These are phyloP conservation scores for Solanum gracilifrons DNA, from an alignment of 257 asterid genomes.

Conservation along the genomic window DNA sequence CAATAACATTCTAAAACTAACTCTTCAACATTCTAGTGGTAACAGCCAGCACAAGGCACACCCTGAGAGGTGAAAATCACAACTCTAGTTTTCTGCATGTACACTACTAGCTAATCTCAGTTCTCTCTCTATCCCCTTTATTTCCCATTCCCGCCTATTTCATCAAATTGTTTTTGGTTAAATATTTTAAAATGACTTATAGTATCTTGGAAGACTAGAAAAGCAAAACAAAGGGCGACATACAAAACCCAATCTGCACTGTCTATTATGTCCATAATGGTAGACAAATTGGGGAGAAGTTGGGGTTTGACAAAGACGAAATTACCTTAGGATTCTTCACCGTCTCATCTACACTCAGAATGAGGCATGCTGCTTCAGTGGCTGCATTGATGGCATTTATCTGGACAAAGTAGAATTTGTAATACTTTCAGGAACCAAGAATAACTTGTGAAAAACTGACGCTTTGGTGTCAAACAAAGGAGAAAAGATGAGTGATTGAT, in stretches of 20 bases:
- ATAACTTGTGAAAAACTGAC: not conserved
- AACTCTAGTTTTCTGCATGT: not conserved
- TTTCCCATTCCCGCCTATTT: not conserved
- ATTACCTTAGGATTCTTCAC: constrained; percentile 83
- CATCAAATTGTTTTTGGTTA: not conserved
- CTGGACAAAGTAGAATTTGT: constrained; percentile 14
- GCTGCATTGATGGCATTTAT: constrained; percentile 89
- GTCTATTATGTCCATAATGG: not conserved
- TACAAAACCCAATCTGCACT: not conserved
- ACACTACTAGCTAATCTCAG: not conserved
- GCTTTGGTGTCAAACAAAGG: not conserved
- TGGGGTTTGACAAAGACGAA: not conserved
- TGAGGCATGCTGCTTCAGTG: constrained; percentile 86
- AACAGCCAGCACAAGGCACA: not conserved
- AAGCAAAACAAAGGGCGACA: not conserved
- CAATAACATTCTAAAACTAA: not conserved
- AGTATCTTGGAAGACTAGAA: not conserved
- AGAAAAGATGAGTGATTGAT: not conserved
- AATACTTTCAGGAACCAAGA: not conserved
- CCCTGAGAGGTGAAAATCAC: not conserved
- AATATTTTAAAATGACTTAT: not conserved
- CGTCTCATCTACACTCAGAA: constrained; percentile 77
- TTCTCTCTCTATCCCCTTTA: not conserved
- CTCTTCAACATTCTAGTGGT: not conserved
- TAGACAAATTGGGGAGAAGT: not conserved